Conservation (phyloP, 768 basidiomycete genomes). For the Flagelloscypha sp. region DNA sequence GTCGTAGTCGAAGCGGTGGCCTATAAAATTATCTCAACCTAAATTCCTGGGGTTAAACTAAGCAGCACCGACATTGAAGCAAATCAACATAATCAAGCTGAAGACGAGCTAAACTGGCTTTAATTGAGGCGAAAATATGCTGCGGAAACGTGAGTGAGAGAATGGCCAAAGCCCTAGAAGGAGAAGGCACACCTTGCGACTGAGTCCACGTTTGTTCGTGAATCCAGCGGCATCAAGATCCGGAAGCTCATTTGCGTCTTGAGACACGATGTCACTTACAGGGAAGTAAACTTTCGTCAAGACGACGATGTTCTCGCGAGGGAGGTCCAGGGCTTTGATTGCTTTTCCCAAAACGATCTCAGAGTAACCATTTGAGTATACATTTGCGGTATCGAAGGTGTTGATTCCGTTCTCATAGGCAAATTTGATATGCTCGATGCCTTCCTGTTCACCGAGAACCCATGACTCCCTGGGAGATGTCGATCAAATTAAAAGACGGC, state of each 20-base stretch:
- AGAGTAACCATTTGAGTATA: conserved; percentile 32
- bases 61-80: conserved; percentile 30
- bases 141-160: conserved; percentile 6
- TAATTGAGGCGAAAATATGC: conserved; percentile 33
- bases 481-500: not conserved
- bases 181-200: conserved; percentile 28
- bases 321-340: conserved; percentile 33
- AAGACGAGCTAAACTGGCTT: conserved; percentile 34
- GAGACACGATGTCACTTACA: not conserved
- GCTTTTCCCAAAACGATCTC: conserved; percentile 39
- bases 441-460: conserved; percentile 29
- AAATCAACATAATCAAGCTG: conserved; percentile 49
- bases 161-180: not conserved
- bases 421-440: conserved; percentile 28
- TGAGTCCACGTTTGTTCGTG: conserved; percentile 39
- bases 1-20: conserved; percentile 40
- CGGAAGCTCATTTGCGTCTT: not conserved
- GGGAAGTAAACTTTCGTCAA: conserved; percentile 35
- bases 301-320: conserved; percentile 40
- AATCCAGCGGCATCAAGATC: conserved; percentile 30
- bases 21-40: too few relatives aligned
- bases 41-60: too few relatives aligned
- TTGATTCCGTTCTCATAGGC: conserved; percentile 53
- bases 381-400: conserved; percentile 52
- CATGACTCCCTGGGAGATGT: conserved; percentile 26